Conservation (phyloP, 331 rosid species). For the Rosa hybrid region DNA sequence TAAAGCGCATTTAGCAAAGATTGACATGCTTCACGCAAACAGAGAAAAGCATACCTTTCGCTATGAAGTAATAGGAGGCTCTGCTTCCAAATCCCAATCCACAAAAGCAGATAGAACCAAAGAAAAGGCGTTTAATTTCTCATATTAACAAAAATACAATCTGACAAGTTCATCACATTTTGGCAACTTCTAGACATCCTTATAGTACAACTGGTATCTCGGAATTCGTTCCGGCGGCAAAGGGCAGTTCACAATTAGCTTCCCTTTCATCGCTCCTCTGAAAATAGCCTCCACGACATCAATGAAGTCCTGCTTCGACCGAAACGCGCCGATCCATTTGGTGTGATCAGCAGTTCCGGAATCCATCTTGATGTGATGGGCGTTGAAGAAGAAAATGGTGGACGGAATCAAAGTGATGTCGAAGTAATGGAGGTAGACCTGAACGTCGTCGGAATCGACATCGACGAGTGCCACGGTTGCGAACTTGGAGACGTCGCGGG, state of each 20-base stretch:
- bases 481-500: conserved; percentile 77
- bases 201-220: conserved; percentile 70
- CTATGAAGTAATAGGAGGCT: too few species aligned
- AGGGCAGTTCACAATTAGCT: conserved; percentile 82
- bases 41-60: too few species aligned
- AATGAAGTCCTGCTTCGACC: conserved; percentile 73
- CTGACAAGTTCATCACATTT: not conserved
- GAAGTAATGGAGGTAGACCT: conserved; percentile 71
- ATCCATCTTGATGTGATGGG: conserved; percentile 98
- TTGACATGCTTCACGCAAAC: too few species aligned
- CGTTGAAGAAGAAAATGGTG: conserved; percentile 85
- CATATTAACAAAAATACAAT: too few species aligned
- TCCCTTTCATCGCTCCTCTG: conserved; percentile 92
- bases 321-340: conserved; percentile 89
- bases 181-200: conserved; percentile 50
- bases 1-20: too few species aligned
- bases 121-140: too few species aligned
- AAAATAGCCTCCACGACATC: conserved; percentile 91
- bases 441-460: conserved; percentile 67
- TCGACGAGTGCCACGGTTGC: conserved; percentile 75
- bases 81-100: not conserved
- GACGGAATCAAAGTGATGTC: conserved; percentile 80
- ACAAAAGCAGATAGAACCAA: not conserved
- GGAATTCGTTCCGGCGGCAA: conserved; percentile 70
- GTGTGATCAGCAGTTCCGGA: conserved; percentile 86